Conservation (phyloP, 345 rosid species). For the Lepidium sativum region DNA sequence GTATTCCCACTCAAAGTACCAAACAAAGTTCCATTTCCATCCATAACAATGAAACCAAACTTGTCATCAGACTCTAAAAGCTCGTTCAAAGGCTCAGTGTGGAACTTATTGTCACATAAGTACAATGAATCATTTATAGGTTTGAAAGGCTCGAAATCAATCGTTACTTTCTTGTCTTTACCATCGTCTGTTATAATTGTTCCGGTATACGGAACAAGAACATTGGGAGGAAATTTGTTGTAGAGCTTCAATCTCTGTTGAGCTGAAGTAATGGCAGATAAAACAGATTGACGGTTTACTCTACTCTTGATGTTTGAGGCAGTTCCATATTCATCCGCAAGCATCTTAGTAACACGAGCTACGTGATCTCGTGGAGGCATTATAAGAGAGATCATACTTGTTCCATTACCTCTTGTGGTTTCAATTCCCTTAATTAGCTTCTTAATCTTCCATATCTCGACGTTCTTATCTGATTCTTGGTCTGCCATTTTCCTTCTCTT, state of each 20-base stretch:
- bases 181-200: conserved; percentile 79
- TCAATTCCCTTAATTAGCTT: conserved; percentile 80
- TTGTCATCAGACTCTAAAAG: conserved; percentile 85
- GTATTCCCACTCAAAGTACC: conserved; percentile 91
- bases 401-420: conserved; percentile 84
- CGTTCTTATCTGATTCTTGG: conserved; percentile 76
- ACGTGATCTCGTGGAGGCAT: conserved; percentile 92
- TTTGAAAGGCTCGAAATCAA: conserved; percentile 89
- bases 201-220: conserved; percentile 79
- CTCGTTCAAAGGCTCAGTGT: conserved; percentile 79
- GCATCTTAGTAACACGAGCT: conserved; percentile 85
- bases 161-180: conserved; percentile 90
- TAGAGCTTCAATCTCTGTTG: conserved; percentile 87
- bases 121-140: conserved; percentile 84
- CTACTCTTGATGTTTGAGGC: conserved; percentile 91
- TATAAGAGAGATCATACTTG: conserved; percentile 92
- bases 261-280: conserved; percentile 90
- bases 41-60: conserved; percentile 93
- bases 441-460: conserved; percentile 90
- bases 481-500: conserved; percentile 47
- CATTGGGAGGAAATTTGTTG: conserved; percentile 75
- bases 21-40: conserved; percentile 81
- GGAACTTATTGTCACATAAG: conserved; percentile 82
- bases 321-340: conserved; percentile 86
- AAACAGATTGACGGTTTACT: conserved; percentile 82